These are phyloP conservation scores for Buddleja alternifolia DNA, from an alignment of 257 asterid genomes.

Conservation along the genomic window DNA sequence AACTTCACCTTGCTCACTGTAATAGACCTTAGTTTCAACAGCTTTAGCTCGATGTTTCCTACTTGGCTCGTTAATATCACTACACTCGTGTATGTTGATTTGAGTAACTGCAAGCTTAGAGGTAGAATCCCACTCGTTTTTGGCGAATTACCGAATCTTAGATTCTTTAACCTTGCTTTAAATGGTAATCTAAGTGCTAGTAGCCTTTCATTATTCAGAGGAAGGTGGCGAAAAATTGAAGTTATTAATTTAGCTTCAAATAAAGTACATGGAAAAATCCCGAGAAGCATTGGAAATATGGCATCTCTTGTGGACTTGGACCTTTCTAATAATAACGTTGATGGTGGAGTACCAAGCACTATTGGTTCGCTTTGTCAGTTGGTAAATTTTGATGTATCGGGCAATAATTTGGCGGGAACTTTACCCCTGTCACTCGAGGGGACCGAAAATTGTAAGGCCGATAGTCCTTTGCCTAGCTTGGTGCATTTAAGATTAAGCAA, in stretches of 20 bases:
- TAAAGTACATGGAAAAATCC: slow-evolving; percentile 46
- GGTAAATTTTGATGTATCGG: slow-evolving; percentile 35
- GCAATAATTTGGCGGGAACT: slow-evolving; percentile 42
- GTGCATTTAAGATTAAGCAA: slow-evolving; percentile 29
- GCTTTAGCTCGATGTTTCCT: slow-evolving; percentile 43
- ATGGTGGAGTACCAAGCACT: slow-evolving; percentile 49
- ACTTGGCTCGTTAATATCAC: slow-evolving; percentile 53
- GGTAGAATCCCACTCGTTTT: slow-evolving; percentile 54
- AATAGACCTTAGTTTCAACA: slow-evolving; percentile 50
- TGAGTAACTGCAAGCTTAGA: slow-evolving; percentile 38
- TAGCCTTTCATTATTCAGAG: slow-evolving; percentile 31
- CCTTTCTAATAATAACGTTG: slow-evolving; percentile 36
- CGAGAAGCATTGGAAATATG: slow-evolving; percentile 45
- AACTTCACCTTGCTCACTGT: slow-evolving; percentile 52
- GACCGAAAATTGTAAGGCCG: slow-evolving; percentile 29
- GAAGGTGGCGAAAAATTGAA: slow-evolving; percentile 48
- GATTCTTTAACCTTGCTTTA: slow-evolving; percentile 41
- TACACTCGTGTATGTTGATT: slow-evolving; percentile 48
- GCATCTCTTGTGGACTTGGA: slow-evolving; percentile 32
- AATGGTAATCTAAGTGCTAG: slow-evolving; percentile 45
- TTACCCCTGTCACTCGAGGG: slow-evolving; percentile 46
- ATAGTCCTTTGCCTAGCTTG: slow-evolving; percentile 36
- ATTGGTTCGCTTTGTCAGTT: slow-evolving; percentile 50
- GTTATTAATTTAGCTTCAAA: slow-evolving; percentile 35
- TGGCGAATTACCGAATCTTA: slow-evolving; percentile 35